These are phyloP conservation scores for Tetrapisispora taiwanensis DNA, from an alignment of 805 yeast genomes.

Conservation along the genomic window DNA sequence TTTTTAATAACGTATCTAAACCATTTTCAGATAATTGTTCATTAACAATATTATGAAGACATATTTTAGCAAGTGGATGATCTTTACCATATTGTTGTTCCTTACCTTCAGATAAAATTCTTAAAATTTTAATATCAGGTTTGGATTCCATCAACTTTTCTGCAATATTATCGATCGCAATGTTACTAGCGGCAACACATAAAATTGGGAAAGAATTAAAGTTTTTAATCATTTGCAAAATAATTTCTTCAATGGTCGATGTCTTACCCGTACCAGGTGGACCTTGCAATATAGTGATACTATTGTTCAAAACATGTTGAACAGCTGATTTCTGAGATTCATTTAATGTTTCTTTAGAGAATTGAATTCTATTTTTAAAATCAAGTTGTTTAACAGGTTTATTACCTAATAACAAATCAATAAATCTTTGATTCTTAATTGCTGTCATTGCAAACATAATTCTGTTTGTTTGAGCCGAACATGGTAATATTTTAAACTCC, in stretches of 20 bases:
- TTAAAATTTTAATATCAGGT: slow-evolving; percentile 38
- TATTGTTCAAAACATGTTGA: slow-evolving; percentile 42
- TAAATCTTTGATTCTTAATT: slow-evolving; percentile 41
- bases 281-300: slow-evolving; percentile 55
- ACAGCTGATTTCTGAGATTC: slow-evolving; percentile 48
- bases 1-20: slow-evolving; percentile 34
- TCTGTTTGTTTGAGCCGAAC: slow-evolving; percentile 52
- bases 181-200: slow-evolving; percentile 67
- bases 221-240: slow-evolving; percentile 45
- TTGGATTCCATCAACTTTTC: slow-evolving; percentile 49
- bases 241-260: slow-evolving; percentile 55
- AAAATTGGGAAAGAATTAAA: slow-evolving; percentile 51
- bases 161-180: slow-evolving; percentile 69
- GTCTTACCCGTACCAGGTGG: slow-evolving; percentile 84
- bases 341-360: slow-evolving; percentile 41
- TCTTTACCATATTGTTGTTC: slow-evolving; percentile 48
- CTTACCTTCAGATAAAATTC: slow-evolving; percentile 51
- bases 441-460: slow-evolving; percentile 58
- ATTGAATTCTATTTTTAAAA: slow-evolving; percentile 45
- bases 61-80: slow-evolving; percentile 50
- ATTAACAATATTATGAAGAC: slow-evolving; percentile 52
- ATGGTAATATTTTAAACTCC: slow-evolving; percentile 41
- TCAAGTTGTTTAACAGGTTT: slow-evolving; percentile 45
- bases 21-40: slow-evolving; percentile 38
- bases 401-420: slow-evolving; percentile 45